phyloP scores from a whole-genome alignment of 805 yeast genomes.

The Saccharomycopsis sp. region DNA sequence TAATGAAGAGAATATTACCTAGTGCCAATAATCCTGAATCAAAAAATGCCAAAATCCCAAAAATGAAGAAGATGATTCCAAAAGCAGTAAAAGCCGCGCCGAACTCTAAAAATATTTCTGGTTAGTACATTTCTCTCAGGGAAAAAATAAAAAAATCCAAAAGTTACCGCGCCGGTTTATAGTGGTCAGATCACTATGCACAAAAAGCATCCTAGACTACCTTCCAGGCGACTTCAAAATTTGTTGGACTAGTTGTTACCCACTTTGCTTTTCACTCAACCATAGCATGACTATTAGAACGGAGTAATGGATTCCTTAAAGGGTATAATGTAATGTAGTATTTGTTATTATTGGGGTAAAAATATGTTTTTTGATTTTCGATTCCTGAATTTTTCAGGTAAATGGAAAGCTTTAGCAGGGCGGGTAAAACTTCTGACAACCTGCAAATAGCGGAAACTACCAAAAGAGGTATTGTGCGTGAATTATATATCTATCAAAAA shows the following conservation, averaged over 20 bases:
- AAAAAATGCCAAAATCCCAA: constrained; percentile 81
- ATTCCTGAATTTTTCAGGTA: no score
- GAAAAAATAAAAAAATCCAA: not conserved
- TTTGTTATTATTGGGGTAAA: no score
- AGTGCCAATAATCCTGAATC: constrained; percentile 84
- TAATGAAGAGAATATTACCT: constrained; percentile 72
- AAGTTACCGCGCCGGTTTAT: not conserved
- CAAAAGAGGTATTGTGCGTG: no score
- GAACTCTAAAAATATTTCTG: constrained; percentile 10
- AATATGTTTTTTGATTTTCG: no score
- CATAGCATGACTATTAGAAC: constrained; percentile 21
- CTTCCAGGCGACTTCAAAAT: not conserved
- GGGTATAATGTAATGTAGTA: no score
- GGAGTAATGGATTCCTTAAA: not conserved
- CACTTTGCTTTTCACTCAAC: constrained; percentile 20
- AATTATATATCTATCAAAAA: no score
- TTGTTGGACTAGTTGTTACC: constrained; percentile 1
- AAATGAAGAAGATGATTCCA: constrained; percentile 63
- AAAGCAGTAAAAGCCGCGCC: constrained; percentile 21
- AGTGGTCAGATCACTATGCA: not conserved
- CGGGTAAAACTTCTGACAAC: no score
- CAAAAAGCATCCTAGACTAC: no score
- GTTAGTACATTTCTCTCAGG: not conserved
- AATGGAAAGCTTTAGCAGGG: no score
- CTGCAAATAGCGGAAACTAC: no score